These are phyloP conservation scores for Calocera cornea DNA, from an alignment of 768 basidiomycete genomes.

Conservation along the genomic window DNA sequence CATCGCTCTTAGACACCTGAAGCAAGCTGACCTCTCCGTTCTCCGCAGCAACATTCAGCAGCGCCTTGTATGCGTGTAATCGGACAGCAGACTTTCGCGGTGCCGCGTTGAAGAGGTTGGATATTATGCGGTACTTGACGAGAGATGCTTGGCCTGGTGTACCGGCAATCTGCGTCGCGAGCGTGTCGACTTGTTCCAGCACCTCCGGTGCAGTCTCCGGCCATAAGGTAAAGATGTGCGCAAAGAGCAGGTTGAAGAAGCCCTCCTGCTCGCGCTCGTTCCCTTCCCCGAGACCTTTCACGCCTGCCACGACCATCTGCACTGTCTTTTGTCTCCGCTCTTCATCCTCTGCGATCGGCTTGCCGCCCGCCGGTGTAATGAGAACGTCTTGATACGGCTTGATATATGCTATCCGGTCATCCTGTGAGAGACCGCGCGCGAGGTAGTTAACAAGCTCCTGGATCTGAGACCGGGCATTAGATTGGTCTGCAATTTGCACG, in stretches of 20 bases:
- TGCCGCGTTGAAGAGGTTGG: constrained; percentile 68
- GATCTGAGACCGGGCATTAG: constrained; percentile 34
- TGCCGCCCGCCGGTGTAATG: constrained; percentile 37
- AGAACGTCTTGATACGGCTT: constrained; percentile 53
- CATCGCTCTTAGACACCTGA: constrained; percentile 41
- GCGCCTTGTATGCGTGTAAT: constrained; percentile 43
- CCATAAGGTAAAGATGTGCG: constrained; percentile 55
- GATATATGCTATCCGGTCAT: constrained; percentile 47
- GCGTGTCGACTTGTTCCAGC: constrained; percentile 35
- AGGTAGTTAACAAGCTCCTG: constrained; percentile 67
- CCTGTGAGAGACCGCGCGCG: constrained; percentile 50
- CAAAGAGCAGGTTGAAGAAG: constrained; percentile 71
- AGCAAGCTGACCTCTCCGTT: constrained; percentile 53
- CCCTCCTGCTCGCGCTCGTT: constrained; percentile 73
- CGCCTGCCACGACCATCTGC: constrained; percentile 44
- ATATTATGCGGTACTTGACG: constrained; percentile 63
- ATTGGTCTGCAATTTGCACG: not conserved
- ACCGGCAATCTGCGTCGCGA: constrained; percentile 44
- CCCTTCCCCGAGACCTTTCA: constrained; percentile 61
- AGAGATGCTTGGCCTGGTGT: constrained; percentile 39
- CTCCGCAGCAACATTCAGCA: constrained; percentile 44
- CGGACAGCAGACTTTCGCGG: constrained; percentile 55
- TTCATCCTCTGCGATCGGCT: constrained; percentile 42
- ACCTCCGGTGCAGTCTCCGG: constrained; percentile 41
- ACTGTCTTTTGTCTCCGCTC: constrained; percentile 42